Conservation (phyloP, 371 early-diverging fungal genomes). For the Apophysomyces elegans region DNA sequence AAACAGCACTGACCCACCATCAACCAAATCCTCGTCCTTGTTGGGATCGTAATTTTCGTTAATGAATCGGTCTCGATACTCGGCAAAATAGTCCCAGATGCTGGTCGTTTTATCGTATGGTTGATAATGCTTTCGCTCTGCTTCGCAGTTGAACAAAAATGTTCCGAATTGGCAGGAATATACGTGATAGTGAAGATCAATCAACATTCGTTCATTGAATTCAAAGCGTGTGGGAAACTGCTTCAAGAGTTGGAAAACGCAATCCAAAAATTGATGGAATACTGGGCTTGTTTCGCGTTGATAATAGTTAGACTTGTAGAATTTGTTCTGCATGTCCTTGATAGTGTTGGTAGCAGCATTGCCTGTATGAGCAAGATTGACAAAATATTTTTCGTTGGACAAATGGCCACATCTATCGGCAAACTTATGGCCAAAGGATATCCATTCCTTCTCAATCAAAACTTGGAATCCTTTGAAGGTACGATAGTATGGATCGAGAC, state of each 20-base stretch:
- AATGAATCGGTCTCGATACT: slow-evolving; percentile 53
- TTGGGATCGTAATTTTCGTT: slow-evolving; percentile 60
- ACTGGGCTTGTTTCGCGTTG: slow-evolving; percentile 91
- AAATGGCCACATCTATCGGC: slow-evolving; percentile 90
- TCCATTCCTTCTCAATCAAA: slow-evolving; percentile 96
- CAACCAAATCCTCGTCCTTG: slow-evolving; percentile 51
- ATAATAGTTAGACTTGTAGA: slow-evolving; percentile 61
- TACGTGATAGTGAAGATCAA: slow-evolving; percentile 80
- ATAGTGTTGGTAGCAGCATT: slow-evolving; percentile 68
- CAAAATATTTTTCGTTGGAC: slow-evolving; percentile 76
- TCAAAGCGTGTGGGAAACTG: slow-evolving; percentile 91
- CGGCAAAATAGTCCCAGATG: slow-evolving; percentile 83
- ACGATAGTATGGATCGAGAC: slow-evolving; percentile 94
- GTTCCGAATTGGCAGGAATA: slow-evolving; percentile 94
- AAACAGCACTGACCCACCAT: slow-evolving; percentile 61
- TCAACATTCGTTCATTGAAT: slow-evolving; percentile 84
- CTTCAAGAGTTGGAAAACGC: slow-evolving; percentile 88
- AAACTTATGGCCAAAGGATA: slow-evolving; percentile 96
- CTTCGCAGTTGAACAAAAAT: slow-evolving; percentile 89
- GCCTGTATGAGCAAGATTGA: slow-evolving; percentile 51
- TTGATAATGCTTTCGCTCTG: slow-evolving; percentile 60
- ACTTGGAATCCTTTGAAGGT: slow-evolving; percentile 90
- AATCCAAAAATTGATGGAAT: slow-evolving; percentile 95
- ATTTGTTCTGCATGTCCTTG: slow-evolving; percentile 72
- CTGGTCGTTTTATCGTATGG: slow-evolving; percentile 63